Evolutionary conservation across 2,329 filamentous ascomycete species (phyloP), one percentile per base, ranked within the genome.

Genomic region (Rutstroemia sp.): DNA sequence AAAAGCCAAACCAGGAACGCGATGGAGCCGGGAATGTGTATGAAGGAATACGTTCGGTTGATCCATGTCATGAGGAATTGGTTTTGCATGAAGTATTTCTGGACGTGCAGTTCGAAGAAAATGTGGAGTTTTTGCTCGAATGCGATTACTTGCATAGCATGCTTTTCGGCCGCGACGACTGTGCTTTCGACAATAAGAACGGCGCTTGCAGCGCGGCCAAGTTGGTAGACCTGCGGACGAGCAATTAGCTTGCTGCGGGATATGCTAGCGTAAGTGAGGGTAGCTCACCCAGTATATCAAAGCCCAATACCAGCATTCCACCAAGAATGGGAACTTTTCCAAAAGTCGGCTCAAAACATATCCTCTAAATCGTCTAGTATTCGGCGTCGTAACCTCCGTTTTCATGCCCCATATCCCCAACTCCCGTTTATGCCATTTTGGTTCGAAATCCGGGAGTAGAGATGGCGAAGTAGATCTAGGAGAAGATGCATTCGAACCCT

Each of bases 231-330:
- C 84, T 88, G 59, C 42, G 14, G 25, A 12, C 3, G 42, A 37
- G 21, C 30, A 45, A 50, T 46, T n/a, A 23, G 14, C 45, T 12
- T 34, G 12, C 30, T 12, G 30, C 30, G 30, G 30, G 10, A 34
- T 14, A 46, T 54, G 34, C 9, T 23, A 5, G 9, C 12, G n/a
- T 12, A 14, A 21, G 21, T n/a, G 17, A 42, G 4, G 46, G 17
- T 44, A 44, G 67, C 79, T 64, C 77, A 88, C 86, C 85, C 86
- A 89, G 73, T 89, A 89, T 51, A 89, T 84, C 60, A 88, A 72
- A 2, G 83, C 81, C 86, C 86, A 89, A 64, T 89, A 89, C 85
- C 86, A 89, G 42, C 81, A 84, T 70, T 90, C 87, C 1, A 84
- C 83, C 27, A 89, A 69, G 67, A 90, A 90, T 0, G 87, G 87